These are phyloP conservation scores for Arthrinium phaeospermum DNA, from an alignment of 2,329 filamentous ascomycete genomes.

Conservation along the genomic window DNA sequence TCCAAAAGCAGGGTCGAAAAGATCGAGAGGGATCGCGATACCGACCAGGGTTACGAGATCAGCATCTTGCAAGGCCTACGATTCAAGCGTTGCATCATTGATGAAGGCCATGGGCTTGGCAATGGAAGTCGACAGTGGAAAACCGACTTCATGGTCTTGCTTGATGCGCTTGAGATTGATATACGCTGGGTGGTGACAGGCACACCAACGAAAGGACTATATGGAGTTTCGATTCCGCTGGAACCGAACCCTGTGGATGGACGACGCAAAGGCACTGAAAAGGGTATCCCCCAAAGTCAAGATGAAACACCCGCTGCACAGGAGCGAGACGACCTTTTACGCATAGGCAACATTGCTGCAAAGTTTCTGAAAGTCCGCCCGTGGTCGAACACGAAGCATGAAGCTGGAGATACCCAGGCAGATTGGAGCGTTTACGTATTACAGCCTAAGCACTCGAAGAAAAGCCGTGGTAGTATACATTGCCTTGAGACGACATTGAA, in stretches of 20 bases:
- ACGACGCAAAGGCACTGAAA: not conserved
- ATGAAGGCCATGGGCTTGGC: slow-evolving; percentile 88
- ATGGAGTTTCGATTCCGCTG: slow-evolving; percentile 65
- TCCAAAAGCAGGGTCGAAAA: slow-evolving; percentile 75
- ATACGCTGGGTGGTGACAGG: slow-evolving; percentile 90
- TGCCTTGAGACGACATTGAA: slow-evolving; percentile 75
- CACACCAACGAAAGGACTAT: slow-evolving; percentile 83
- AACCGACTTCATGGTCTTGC: slow-evolving; percentile 59
- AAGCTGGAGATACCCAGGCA: slow-evolving; percentile 62
- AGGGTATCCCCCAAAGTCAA: slow-evolving; percentile 32
- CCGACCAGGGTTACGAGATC: slow-evolving; percentile 29
- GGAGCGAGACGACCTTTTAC: slow-evolving; percentile 69
- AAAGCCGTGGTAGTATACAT: slow-evolving; percentile 61
- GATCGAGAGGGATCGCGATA: slow-evolving; percentile 53
- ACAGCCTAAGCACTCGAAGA: slow-evolving; percentile 56
- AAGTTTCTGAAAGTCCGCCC: slow-evolving; percentile 79
- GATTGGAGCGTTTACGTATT: slow-evolving; percentile 78
- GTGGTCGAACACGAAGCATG: slow-evolving; percentile 69
- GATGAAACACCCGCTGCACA: slow-evolving; percentile 39
- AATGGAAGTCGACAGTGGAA: slow-evolving; percentile 58
- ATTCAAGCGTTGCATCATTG: slow-evolving; percentile 88
- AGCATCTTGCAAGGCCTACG: slow-evolving; percentile 71
- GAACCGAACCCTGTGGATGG: slow-evolving; percentile 7
- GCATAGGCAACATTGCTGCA: slow-evolving; percentile 68
- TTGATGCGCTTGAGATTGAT: slow-evolving; percentile 66